Percentiles rank a stretch among this genome's conserved stretches.
phyloP scores from a whole-genome alignment of 2,329 filamentous ascomycete species.

The Fusarium decemcellulare region DNA sequence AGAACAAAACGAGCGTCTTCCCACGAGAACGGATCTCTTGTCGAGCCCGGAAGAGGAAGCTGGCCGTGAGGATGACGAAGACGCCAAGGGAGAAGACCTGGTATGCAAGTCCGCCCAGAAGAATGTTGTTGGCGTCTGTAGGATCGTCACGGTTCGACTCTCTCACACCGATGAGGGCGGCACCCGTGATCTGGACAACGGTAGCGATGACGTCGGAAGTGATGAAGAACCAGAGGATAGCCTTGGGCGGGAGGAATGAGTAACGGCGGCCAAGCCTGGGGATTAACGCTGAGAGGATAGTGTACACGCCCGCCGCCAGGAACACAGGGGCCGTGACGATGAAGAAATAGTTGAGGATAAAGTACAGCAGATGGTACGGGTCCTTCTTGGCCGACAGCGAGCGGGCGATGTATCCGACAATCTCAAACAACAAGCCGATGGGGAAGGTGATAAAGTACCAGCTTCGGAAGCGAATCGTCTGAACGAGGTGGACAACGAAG shows the following conservation, averaged over 20 bases:
- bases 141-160: slow-evolving; percentile 65
- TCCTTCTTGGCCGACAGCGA: slow-evolving; percentile 63
- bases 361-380: slow-evolving; percentile 68
- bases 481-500: slow-evolving; percentile 54
- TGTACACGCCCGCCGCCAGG: slow-evolving; percentile 69
- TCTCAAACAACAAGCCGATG: slow-evolving; percentile 62
- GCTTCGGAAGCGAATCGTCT: slow-evolving; percentile 54
- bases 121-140: slow-evolving; percentile 66
- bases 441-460: slow-evolving; percentile 64
- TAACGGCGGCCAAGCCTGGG: slow-evolving; percentile 58
- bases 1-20: slow-evolving; percentile 55
- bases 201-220: slow-evolving; percentile 68
- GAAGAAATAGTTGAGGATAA: slow-evolving; percentile 73
- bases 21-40: slow-evolving; percentile 41
- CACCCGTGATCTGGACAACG: slow-evolving; percentile 67
- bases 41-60: slow-evolving; percentile 58
- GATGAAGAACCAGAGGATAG: slow-evolving; percentile 69
- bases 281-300: slow-evolving; percentile 66
- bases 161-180: slow-evolving; percentile 66
- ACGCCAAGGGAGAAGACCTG: slow-evolving; percentile 67
- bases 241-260: slow-evolving; percentile 60
- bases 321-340: slow-evolving; percentile 73
- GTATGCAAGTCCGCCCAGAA: slow-evolving; percentile 68
- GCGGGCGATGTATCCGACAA: slow-evolving; percentile 65
- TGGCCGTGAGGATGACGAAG: slow-evolving; percentile 60